These are phyloP conservation scores for Verticillium nonalfalfae DNA, from an alignment of 2,329 filamentous ascomycete species.

Conservation along the genomic window DNA sequence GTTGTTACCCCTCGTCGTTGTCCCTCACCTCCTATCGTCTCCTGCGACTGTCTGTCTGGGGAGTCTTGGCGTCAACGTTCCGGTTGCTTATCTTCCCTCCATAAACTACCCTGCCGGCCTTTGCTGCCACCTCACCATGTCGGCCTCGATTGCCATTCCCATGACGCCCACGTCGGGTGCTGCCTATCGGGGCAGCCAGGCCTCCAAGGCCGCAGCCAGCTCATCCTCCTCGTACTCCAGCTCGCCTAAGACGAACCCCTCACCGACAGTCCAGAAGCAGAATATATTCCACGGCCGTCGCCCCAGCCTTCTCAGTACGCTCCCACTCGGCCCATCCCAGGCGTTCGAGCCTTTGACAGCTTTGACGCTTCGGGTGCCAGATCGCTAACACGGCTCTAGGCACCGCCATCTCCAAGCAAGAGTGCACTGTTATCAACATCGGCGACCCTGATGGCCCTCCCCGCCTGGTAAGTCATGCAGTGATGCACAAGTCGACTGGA, in stretches of 20 bases:
- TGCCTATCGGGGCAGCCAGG: constrained; percentile 21
- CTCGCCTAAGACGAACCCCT: constrained; percentile 43
- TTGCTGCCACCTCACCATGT: constrained; percentile 36
- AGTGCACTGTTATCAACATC: constrained; percentile 77
- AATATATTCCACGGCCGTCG: constrained; percentile 47
- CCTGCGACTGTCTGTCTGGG: neutral
- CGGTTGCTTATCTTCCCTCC: neutral
- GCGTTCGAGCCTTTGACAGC: neutral
- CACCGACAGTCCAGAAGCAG: constrained; percentile 29
- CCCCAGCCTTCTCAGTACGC: constrained; percentile 55
- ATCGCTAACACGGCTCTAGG: constrained; percentile 41
- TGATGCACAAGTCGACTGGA: neutral
- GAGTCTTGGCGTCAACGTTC: neutral
- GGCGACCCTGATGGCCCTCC: constrained; percentile 67
- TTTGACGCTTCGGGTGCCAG: neutral
- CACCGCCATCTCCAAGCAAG: constrained; percentile 63
- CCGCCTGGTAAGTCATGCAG: constrained; percentile 52
- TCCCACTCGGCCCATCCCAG: neutral
- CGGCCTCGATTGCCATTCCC: constrained; percentile 66
- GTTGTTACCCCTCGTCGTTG: neutral
- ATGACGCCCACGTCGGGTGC: constrained; percentile 27
- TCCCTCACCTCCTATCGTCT: neutral
- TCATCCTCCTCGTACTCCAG: constrained; percentile 51
- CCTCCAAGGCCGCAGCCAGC: constrained; percentile 38
- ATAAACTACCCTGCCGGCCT: neutral